phyloP scores from a whole-genome alignment of 257 asterid species.

The Penstemon davidsonii region DNA sequence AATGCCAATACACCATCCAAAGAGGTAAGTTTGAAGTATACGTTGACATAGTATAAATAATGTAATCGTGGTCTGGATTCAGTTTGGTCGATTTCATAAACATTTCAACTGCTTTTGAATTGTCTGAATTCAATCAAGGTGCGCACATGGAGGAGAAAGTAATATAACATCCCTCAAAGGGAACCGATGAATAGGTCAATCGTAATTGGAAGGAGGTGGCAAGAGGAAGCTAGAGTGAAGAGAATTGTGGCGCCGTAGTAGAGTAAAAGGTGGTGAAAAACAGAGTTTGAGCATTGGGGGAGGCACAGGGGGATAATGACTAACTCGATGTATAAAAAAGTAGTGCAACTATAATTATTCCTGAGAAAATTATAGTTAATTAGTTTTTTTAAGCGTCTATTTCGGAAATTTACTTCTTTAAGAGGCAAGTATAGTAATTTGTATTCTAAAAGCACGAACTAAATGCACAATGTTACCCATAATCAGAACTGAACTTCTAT shows the following conservation, averaged over 20 bases:
- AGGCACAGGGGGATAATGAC: constrained; percentile 7
- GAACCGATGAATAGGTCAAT: constrained; percentile 8
- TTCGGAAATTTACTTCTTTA: neutral
- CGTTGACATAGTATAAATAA: neutral
- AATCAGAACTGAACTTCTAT: constrained; percentile 20
- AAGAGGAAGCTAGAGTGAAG: constrained; percentile 7
- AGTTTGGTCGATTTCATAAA: constrained; percentile 3
- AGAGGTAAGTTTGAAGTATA: neutral
- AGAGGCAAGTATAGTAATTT: constrained; percentile 13
- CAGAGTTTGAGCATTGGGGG: constrained; percentile 4
- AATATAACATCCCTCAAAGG: constrained; percentile 2
- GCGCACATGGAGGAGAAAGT: neutral
- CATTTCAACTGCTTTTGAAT: neutral
- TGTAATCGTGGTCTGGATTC: constrained; percentile 2
- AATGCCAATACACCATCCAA: constrained; percentile 12
- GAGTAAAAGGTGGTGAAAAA: neutral
- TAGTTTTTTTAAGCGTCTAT: neutral
- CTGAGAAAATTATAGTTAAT: neutral
- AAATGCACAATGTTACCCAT: constrained; percentile 14
- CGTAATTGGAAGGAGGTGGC: constrained; percentile 12
- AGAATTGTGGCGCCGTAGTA: neutral
- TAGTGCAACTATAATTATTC: constrained; percentile 2
- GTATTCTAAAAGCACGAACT: constrained; percentile 14
- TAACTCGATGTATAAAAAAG: neutral
- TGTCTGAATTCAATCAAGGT: constrained; percentile 6